phyloP scores from a whole-genome alignment of 176 grass and related monocot species.

The Poa annua region DNA sequence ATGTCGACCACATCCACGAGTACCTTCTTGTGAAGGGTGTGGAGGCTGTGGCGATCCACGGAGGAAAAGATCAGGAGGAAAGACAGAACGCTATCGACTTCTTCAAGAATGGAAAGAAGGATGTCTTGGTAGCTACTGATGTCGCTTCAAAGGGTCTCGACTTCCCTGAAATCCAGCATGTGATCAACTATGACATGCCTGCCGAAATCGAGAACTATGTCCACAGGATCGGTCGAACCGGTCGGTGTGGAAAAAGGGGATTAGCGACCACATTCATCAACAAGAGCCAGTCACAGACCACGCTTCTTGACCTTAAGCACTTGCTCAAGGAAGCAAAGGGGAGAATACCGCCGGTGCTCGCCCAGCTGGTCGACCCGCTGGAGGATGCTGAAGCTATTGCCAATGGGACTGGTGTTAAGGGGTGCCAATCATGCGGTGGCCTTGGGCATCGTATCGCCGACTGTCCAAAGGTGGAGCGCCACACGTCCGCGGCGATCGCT shows the following conservation, averaged over 20 bases:
- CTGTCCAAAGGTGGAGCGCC: slow-evolving; percentile 93
- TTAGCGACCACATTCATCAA: slow-evolving; percentile 98
- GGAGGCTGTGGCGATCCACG: slow-evolving; percentile 88
- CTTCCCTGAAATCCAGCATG: slow-evolving; percentile 96
- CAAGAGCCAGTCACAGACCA: slow-evolving; percentile 92
- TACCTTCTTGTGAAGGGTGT: slow-evolving; percentile 97
- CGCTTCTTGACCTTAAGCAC: slow-evolving; percentile 88
- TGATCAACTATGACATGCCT: slow-evolving; percentile 98
- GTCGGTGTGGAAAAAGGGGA: slow-evolving; percentile 87
- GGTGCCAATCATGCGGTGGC: slow-evolving; percentile 90
- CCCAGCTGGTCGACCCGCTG: slow-evolving; percentile 78
- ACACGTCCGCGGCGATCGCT: slow-evolving; percentile 83
- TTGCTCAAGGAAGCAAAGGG: slow-evolving; percentile 90
- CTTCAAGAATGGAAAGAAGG: slow-evolving; percentile 81
- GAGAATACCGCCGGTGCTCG: slow-evolving; percentile 88
- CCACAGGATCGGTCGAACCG: slow-evolving; percentile 93
- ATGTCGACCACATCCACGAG: slow-evolving; percentile 94
- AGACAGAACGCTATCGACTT: slow-evolving; percentile 77
- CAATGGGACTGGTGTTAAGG: slow-evolving; percentile 83
- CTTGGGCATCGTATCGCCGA: slow-evolving; percentile 87
- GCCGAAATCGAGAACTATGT: slow-evolving; percentile 96
- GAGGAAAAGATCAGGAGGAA: slow-evolving; percentile 97
- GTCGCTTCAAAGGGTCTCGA: slow-evolving; percentile 96
- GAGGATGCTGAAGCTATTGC: slow-evolving; percentile 76
- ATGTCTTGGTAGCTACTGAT: slow-evolving; percentile 91